Evolutionary conservation across 441 rosid species (phyloP), one percentile per base, ranked within the genome.

Genomic region (Populus trichocarpa): DNA sequence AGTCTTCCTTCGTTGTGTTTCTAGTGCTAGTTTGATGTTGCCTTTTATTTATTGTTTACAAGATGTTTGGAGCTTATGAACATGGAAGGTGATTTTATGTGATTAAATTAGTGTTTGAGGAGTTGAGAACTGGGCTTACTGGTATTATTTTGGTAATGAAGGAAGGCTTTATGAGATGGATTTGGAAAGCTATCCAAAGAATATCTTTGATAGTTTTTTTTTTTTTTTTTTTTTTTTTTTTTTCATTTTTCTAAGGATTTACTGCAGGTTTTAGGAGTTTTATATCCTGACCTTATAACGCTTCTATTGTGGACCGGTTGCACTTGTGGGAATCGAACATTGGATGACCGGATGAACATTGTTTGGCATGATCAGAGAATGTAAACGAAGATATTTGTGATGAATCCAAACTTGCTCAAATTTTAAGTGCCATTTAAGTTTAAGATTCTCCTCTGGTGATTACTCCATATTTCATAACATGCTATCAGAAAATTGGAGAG

Each of bases 71-170:
- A 95, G 88, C 86, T 92, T 23, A 95, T 95, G 97, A 95, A 90
- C 66, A 82, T 93, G 22, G 91, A 91, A 76, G 89, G 88, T 12
- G 99, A 95, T 84, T 95, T 91, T 95, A 8, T 77, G 96, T 85
- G 16, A 90, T 93, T 1, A 8, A 75, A 64, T 63, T 74, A 12
- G 94, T 89, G 30, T 81, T 91, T 30, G 85, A 90, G 78, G 97
- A 93, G 75, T 89, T 66, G 82, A 77, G 79, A 78, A 76, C 78
- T 95, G 97, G 98, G 85, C 87, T 11, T 82, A 85, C 85, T 92
- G 94, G 98, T 93, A 80, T 84, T 73, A 75, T 67, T 7, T 87
- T 38, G 97, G 99, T 74, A 83, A 81, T 57, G 77, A 78, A 92
- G 92, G 90, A 95, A 93, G 89, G 73, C 76, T 8, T 75, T 87